Conservation (phyloP, 768 basidiomycete genomes). For the Phylloporus sp. region DNA sequence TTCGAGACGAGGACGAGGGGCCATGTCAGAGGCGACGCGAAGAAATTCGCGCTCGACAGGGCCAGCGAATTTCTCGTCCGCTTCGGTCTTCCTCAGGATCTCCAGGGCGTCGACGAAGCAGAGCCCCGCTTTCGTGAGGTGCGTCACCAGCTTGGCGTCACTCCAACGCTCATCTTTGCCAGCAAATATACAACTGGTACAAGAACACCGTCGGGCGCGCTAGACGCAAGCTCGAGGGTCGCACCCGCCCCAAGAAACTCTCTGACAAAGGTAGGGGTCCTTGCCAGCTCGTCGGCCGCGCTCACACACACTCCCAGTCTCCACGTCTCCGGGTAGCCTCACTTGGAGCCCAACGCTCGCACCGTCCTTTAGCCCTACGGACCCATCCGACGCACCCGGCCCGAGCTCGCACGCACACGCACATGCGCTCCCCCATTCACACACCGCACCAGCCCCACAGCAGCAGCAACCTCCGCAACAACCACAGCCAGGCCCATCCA, state of each 20-base stretch:
- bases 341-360: constrained; percentile 38
- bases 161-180: not conserved
- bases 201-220: constrained; percentile 64
- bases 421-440: constrained; percentile 9
- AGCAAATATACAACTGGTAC: constrained; percentile 75
- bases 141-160: constrained; percentile 1
- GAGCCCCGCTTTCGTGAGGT: constrained; percentile 62
- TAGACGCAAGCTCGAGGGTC: constrained; percentile 52
- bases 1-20: constrained; percentile 58
- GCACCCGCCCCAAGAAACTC: constrained; percentile 45
- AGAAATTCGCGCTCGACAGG: constrained; percentile 61
- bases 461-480: constrained; percentile 31
- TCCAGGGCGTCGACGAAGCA: constrained; percentile 50
- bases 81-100: constrained; percentile 55
- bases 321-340: constrained; percentile 23
- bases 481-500: constrained; percentile 26
- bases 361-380: constrained; percentile 32
- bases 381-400: constrained; percentile 20
- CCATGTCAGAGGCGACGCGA: constrained; percentile 60
- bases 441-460: constrained; percentile 2
- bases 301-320: constrained; percentile 3
- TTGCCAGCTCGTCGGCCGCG: not conserved
- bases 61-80: constrained; percentile 55
- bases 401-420: constrained; percentile 32
- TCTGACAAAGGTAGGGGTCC: constrained; percentile 43